phyloP scores from a whole-genome alignment of 371 early-diverging fungal genomes.

The Mortierella sp. region DNA sequence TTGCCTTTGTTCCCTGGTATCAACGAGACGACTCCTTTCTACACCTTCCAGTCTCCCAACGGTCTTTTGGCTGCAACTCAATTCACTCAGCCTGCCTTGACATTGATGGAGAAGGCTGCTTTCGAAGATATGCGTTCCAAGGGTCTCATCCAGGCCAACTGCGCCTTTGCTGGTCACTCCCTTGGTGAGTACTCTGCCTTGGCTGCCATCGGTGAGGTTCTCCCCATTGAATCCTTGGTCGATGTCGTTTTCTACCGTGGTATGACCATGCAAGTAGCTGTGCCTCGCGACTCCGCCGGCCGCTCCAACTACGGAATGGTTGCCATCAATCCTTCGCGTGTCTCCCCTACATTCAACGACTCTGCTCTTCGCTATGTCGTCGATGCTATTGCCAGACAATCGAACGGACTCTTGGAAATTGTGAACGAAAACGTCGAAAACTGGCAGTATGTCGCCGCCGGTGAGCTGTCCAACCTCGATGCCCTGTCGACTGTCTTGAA shows the following conservation, averaged over 20 bases:
- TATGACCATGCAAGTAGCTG: slow-evolving; percentile 96
- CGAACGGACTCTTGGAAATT: slow-evolving; percentile 88
- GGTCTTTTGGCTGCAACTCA: slow-evolving; percentile 96
- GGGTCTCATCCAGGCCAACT: slow-evolving; percentile 85
- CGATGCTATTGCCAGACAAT: slow-evolving; percentile 81
- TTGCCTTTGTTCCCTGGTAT: slow-evolving; percentile 93
- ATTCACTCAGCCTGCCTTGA: slow-evolving; percentile 95
- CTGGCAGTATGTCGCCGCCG: slow-evolving; percentile 96
- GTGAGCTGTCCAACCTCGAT: slow-evolving; percentile 84
- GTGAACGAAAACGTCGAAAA: slow-evolving; percentile 98
- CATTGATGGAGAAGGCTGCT: slow-evolving; percentile 93
- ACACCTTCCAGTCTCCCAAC: slow-evolving; percentile 90
- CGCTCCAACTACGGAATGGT: slow-evolving; percentile 95
- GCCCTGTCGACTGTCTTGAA: slow-evolving; percentile 85
- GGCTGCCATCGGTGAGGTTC: slow-evolving; percentile 89
- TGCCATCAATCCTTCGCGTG: slow-evolving; percentile 94
- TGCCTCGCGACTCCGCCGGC: slow-evolving; percentile 83
- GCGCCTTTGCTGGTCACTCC: slow-evolving; percentile 95
- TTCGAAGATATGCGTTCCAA: slow-evolving; percentile 92
- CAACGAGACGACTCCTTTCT: slow-evolving; percentile 80
- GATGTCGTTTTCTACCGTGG: slow-evolving; percentile 98
- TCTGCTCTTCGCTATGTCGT: slow-evolving; percentile 86
- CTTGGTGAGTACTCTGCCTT: slow-evolving; percentile 97
- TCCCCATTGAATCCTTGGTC: slow-evolving; percentile 87
- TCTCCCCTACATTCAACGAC: slow-evolving; percentile 86